Base-by-base conservation (phyloP, 179 eudicot species). In the Beta corolliflora region DNA sequence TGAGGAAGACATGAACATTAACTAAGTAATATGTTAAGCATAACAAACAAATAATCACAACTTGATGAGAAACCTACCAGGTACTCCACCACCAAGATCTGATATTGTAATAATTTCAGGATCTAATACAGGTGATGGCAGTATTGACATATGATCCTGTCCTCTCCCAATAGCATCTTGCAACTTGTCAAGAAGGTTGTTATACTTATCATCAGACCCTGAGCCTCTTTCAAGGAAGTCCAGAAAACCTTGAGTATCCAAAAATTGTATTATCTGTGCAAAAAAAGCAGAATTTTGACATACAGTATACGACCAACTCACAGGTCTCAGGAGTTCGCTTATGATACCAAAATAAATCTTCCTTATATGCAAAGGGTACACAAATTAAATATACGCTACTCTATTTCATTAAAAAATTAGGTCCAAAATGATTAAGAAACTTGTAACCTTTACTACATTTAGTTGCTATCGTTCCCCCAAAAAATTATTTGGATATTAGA, bases 161-260 rank as follows among this genome's bases (percentile, higher is more conserved):
- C 97, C 92, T 88, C 99, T 93, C 80, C 99, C 99, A 79, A 91
- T 87, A 46, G 99, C 98, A 90, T 96, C 99, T 90, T 96, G 99
- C 89, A 96, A 88, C 89, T 92, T 96, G 87, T 96, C 97, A 83
- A 96, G 94, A 87, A 96, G 99, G 84, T 96, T 96, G 75, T 83
- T 88, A 77, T 81, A 84, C 64, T 83, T 92, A 81, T 88, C 93
- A 71, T 90, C 91, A 77, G 92, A 94, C 54, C 92, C 93, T 66
- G 88, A 77, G 84, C 99, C 92, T 86, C 97, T 94, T 88, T 96
- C 99, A 81, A 96, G 88, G 87, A 93, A 96, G 84, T 94, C 97
- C 85, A 94, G 71, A 90, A 96, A 96, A 84, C 99, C 99, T 90
- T 94, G 99, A 76, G 99, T 87, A n/a, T 96, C 99, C 86, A 96